Evolutionary conservation across 495 filamentous ascomycete species (phyloP).

Genomic region (Trichoderma erinaceum): DNA sequence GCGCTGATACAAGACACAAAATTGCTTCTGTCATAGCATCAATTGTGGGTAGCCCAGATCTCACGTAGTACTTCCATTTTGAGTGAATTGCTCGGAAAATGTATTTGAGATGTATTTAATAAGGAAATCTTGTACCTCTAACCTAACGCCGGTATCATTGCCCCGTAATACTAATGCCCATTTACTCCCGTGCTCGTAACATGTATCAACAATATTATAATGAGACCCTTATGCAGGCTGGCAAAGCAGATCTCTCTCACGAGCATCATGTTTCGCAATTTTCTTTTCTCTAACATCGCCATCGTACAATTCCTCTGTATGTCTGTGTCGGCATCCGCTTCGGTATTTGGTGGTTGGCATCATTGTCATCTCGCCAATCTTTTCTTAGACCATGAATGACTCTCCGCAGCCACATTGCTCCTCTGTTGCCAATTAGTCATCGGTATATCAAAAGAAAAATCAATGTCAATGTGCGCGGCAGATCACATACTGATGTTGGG

Average conservation of each 20-base stretch:
- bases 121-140: background rate
- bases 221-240: background rate
- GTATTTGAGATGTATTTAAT: background rate
- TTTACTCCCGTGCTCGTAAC: background rate
- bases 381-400: slow-evolving; percentile 76
- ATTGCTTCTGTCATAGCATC: too few relatives aligned
- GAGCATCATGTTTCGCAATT: background rate
- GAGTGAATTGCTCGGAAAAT: background rate
- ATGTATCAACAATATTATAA: background rate
- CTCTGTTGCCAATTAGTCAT: slow-evolving; percentile 48
- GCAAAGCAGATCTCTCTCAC: background rate
- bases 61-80: too few relatives aligned
- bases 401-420: slow-evolving; percentile 96
- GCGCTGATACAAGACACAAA: too few relatives aligned
- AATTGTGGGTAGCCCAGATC: too few relatives aligned
- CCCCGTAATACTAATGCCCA: background rate
- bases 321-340: background rate
- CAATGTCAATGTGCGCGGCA: background rate
- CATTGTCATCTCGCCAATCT: background rate
- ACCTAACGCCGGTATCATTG: slow-evolving; percentile 7
- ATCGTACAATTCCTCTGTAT: slow-evolving; percentile 1
- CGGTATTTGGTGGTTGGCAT: background rate
- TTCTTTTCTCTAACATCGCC: background rate
- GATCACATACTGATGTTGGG: slow-evolving; percentile 88
- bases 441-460: background rate